phyloP scores from a whole-genome alignment of 257 asterid genomes.

The Jaltomata sinuosa region DNA sequence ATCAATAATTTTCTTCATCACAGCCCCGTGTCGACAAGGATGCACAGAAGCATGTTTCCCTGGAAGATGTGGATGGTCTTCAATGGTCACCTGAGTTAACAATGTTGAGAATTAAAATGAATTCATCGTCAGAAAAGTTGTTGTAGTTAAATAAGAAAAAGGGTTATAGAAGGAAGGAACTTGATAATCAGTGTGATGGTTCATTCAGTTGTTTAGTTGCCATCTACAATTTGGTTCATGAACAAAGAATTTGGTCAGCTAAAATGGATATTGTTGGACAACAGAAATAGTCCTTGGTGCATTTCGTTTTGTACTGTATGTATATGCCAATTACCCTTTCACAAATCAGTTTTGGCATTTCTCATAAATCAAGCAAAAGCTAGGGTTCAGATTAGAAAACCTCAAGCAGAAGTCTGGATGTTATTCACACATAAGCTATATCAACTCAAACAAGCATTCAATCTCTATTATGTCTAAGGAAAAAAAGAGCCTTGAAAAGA shows the following conservation, averaged over 20 bases:
- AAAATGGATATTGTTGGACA: background rate
- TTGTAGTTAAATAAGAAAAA: background rate
- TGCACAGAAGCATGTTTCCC: constrained; percentile 98
- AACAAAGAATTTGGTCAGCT: background rate
- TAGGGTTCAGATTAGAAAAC: background rate
- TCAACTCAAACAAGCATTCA: background rate
- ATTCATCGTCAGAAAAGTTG: background rate
- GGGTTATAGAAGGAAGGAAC: background rate
- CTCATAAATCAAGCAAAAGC: background rate
- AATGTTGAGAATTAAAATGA: background rate
- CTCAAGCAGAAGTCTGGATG: background rate
- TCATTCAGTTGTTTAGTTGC: background rate
- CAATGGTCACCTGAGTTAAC: constrained; percentile 77
- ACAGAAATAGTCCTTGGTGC: background rate
- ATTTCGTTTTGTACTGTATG: background rate
- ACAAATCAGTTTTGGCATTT: background rate
- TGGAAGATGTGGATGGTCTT: constrained; percentile 95
- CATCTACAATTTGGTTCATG: background rate
- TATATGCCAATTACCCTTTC: background rate
- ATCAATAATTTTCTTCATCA: constrained; percentile 96
- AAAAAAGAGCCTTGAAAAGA: background rate
- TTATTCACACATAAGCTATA: background rate
- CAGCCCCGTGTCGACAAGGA: constrained; percentile 99
- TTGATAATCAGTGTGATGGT: background rate
- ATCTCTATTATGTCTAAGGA: background rate